Base-by-base conservation (phyloP, 306 rosid species). In the Acacia crassicarpa region DNA sequence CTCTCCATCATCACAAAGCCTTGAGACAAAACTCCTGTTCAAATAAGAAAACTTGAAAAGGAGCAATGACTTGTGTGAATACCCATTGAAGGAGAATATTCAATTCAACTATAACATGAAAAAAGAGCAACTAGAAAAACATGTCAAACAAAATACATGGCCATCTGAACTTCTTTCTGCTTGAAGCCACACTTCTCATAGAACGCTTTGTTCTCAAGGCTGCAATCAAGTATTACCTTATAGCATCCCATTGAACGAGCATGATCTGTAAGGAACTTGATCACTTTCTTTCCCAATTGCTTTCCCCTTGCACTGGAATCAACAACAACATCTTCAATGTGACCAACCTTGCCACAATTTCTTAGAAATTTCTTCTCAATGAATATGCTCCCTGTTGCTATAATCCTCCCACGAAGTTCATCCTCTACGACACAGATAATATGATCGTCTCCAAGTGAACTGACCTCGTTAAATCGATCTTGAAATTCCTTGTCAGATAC, bases 151-250 rank as follows among this genome's bases (percentile, higher is more conserved):
- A 90, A 87, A 80, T 90, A 90, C 88, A 77, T 87, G 75, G 27
- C 92, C 94, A 88, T 90, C 71, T 90, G 94, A 85, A 90, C 76
- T 54, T 67, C 79, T 40, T 85, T 90, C 63, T 83, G 87, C 79
- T 51, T 68, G 86, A 82, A 88, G 23, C 89, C 94, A 80, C 92
- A 90, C 78, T 88, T 90, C 85, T 90, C 94, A 6, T 85, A 90
- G 78, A 88, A 90, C 0, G 61, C 49, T 75, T n/a, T 75, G 61
- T 88, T 88, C 72, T 85, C 85, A 72, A 73, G 78, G 56, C 85
- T 90, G 89, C 94, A 90, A 63, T 90, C 97, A 41, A 94, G 97
- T 85, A 94, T 94, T 6, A 92, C 92, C 94, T 89, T 92, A 41
- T 90, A 94, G 83, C 98, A 92, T 59, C 97, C 95, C 59, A 76